These are phyloP conservation scores for Pezicula radicicola DNA, from an alignment of 2,329 filamentous ascomycete genomes.

Conservation along the genomic window DNA sequence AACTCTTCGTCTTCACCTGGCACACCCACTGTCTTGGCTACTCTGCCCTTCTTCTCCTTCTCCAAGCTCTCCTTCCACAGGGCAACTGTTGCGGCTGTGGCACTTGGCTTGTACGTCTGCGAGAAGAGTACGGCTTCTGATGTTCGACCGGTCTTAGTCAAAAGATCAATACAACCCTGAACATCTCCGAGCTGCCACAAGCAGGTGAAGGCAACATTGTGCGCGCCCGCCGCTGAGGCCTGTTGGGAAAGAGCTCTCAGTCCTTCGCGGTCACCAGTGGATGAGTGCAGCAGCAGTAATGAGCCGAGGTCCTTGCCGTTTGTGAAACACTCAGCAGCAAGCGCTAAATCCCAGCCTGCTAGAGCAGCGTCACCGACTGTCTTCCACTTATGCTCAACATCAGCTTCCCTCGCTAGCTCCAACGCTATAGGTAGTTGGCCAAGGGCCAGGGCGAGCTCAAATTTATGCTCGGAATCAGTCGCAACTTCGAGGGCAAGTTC, in stretches of 20 bases:
- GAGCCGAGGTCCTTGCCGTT: constrained; percentile 90
- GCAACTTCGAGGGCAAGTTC: constrained; percentile 92
- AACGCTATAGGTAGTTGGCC: constrained; percentile 83
- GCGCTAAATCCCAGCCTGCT: constrained; percentile 76
- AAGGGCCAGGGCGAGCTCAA: constrained; percentile 82
- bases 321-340: constrained; percentile 91
- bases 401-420: constrained; percentile 76
- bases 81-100: constrained; percentile 63
- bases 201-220: constrained; percentile 91
- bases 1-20: constrained; percentile 82
- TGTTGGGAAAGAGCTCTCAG: constrained; percentile 69
- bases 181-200: constrained; percentile 86
- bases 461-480: constrained; percentile 93
- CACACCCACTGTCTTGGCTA: constrained; percentile 77
- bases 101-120: constrained; percentile 91
- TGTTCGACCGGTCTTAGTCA: constrained; percentile 73
- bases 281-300: constrained; percentile 82
- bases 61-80: constrained; percentile 84
- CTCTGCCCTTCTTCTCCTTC: constrained; percentile 79
- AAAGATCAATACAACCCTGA: constrained; percentile 74
- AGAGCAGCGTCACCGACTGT: constrained; percentile 91
- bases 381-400: constrained; percentile 98
- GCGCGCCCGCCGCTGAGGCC: constrained; percentile 72
- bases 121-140: constrained; percentile 89
- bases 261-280: constrained; percentile 75